Base-by-base conservation (phyloP, 306 rosid species). In the Pterocarpus santalinus region DNA sequence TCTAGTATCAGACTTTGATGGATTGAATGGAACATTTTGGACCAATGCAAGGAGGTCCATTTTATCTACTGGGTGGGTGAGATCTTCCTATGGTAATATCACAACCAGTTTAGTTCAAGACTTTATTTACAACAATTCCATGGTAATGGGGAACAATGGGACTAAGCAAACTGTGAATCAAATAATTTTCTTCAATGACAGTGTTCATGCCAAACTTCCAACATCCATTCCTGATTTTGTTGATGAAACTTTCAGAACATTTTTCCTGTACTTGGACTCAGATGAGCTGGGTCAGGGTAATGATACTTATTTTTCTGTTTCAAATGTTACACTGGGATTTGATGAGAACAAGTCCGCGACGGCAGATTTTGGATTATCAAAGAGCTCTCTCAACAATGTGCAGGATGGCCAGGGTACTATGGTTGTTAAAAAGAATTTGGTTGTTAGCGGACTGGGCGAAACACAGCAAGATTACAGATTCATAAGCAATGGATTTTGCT, bases 401-500 rank as follows among this genome's bases (percentile, higher is more conserved):
- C 99, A 95, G 86, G 90, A 80, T 76, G 93, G 91, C 0, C 89
- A 90, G 74, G 97, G 90, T 47, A 75, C 44, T 39, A 87, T 93
- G 82, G 83, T 85, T 62, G 87, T 95, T 8, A 75, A 81, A 80
- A 82, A 87, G 2, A 55, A 89, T 76, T 63, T 86, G 87, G 92
- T 94, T 15, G 49, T 75, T 49, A 80, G 82, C n/a, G 98, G 96
- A 69, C 4, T 76, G 53, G 97, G 97, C 14, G 81, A 87, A 76
- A 95, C 97, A 16, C 89, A 89, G 57, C 92, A 95, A 89, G 89
- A 83, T 78, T 93, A 89, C 81, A 73, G 69, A 68, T 93, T 85
- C 38, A 71, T 53, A 47, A 86, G 91, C 44, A 73, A 63, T 53
- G 75, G 57, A 30, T 63, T 60, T 14, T 95, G 98, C 73, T 95